These are phyloP conservation scores for Auricularia sp. DNA, from an alignment of 768 basidiomycete species.

Conservation along the genomic window DNA sequence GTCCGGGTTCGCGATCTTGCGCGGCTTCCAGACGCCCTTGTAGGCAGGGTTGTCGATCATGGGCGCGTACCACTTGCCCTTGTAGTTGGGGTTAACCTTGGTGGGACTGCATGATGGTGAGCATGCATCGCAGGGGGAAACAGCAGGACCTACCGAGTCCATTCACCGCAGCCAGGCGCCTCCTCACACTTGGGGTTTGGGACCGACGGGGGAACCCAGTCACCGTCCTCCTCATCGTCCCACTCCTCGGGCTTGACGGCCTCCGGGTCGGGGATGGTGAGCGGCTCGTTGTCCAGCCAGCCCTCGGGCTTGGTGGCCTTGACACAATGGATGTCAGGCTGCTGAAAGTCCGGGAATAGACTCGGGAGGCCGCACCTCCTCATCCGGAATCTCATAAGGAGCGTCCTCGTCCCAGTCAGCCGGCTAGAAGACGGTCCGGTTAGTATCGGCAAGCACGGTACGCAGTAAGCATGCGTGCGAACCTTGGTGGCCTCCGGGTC, in stretches of 20 bases:
- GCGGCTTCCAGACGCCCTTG: slow-evolving; percentile 90
- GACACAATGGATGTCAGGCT: too few relatives aligned
- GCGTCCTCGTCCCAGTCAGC: slow-evolving; percentile 98
- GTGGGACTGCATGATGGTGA: slow-evolving; percentile 40
- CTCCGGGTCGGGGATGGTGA: slow-evolving; percentile 81
- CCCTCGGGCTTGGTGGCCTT: slow-evolving; percentile 68
- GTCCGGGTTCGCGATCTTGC: slow-evolving; percentile 81
- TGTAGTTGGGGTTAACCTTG: slow-evolving; percentile 90
- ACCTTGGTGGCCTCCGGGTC: slow-evolving; percentile 82
- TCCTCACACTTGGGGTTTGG: slow-evolving; percentile 84
- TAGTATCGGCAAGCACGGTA: neutral
- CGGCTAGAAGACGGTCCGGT: slow-evolving; percentile 39
- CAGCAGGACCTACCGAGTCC: slow-evolving; percentile 53
- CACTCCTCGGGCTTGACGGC: slow-evolving; percentile 97
- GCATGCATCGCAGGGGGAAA: neutral
- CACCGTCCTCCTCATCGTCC: slow-evolving; percentile 99
- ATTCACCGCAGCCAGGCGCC: slow-evolving; percentile 90
- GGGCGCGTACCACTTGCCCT: slow-evolving; percentile 96
- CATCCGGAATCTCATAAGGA: slow-evolving; percentile 83
- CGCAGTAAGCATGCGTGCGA: slow-evolving; percentile 8
- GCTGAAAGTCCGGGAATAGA: too few relatives aligned
- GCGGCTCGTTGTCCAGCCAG: slow-evolving; percentile 88
- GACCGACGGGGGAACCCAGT: slow-evolving; percentile 89
- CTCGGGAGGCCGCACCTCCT: slow-evolving; percentile 41
- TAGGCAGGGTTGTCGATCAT: slow-evolving; percentile 95